Conservation (phyloP, 2,329 filamentous ascomycete genomes). For the Gremmenia infestans region DNA sequence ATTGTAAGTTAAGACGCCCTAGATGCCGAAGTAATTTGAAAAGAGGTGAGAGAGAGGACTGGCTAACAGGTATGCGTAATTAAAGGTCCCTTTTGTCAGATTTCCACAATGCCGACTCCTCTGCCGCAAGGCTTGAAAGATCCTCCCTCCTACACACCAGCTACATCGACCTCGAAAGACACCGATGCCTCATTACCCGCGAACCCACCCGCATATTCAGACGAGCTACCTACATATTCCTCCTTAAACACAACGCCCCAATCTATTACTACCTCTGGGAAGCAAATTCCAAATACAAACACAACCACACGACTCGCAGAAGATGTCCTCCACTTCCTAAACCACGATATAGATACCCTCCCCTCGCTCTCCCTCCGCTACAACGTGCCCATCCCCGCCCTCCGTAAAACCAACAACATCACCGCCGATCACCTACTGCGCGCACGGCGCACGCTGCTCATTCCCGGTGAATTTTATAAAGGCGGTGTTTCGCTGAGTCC, state of each 20-base stretch:
- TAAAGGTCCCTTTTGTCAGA: slow-evolving; percentile 67
- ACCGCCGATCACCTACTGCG: slow-evolving; percentile 66
- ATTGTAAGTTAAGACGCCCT: slow-evolving; percentile 36
- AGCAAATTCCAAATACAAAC: not conserved
- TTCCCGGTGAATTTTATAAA: slow-evolving; percentile 66
- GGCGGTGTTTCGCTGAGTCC: slow-evolving; percentile 64
- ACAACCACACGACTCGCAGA: slow-evolving; percentile 36
- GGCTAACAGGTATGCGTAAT: too few relatives aligned
- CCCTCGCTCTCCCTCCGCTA: slow-evolving; percentile 67
- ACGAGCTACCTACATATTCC: slow-evolving; percentile 23
- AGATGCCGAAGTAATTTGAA: not conserved
- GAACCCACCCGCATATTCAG: slow-evolving; percentile 37
- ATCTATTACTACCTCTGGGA: slow-evolving; percentile 15
- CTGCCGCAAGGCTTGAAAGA: slow-evolving; percentile 61
- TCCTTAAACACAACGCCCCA: slow-evolving; percentile 11
- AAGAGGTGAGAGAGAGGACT: not conserved
- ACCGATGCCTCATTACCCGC: slow-evolving; percentile 25
- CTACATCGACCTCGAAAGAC: slow-evolving; percentile 12
- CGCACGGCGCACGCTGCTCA: slow-evolving; percentile 63
- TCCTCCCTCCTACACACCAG: slow-evolving; percentile 58
- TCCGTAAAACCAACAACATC: slow-evolving; percentile 65
- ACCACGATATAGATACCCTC: slow-evolving; percentile 64
- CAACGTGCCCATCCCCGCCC: slow-evolving; percentile 55
- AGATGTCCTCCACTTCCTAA: slow-evolving; percentile 70
- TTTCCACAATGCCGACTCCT: slow-evolving; percentile 55